Evolutionary conservation across 495 filamentous ascomycete genomes (phyloP), one percentile per base, ranked within the genome.

Genomic region (Trichoderma orchidacearum): DNA sequence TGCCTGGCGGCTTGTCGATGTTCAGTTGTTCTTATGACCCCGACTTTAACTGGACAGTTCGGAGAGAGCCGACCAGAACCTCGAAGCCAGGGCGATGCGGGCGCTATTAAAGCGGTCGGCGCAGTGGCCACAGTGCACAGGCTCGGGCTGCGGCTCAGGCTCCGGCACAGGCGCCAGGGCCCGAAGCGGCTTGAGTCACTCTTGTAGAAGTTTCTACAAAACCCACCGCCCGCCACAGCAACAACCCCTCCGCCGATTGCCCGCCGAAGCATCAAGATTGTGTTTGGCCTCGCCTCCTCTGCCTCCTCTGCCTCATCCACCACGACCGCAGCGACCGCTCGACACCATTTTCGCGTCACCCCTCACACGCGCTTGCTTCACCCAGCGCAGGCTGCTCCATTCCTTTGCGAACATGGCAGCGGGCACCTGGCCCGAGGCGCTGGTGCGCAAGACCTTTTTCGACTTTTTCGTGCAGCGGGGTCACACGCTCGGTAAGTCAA

Each of bases 381-480:
- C 25, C 41, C 41, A 30, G 34, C 52, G 55, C 41, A 53, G 55
- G 29, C 50, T 54, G 1, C 53, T 11, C 12, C 30, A 31, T 12
- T 56, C 60, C 53, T 41, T 34, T 59, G 64, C 63, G 60, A 63
- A 58, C 66, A 75, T 75, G 72, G 66, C 62, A 55, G 57, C 65
- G 30, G 66, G 69, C 59, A 66, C 84, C 72, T 89, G 85, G 85
- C 76, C 76, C 55, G 83, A 82, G 54, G 66, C 69, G 57, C 70
- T 72, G 53, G 85, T 89, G 59, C 79, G 85, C 63, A 82, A 95
- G 68, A 85, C 81, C 55, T 81, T 97, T 51, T 87, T 91, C 67
- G 79, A 90, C 58, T 98, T 89, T 71, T 96, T 98, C 70, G 77
- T 78, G 59, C 74, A 81, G 50, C 81, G 85, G 60, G 78, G 74